Conservation (phyloP, 352 stramenopile genomes). For the Phytophthora tentaculata region DNA sequence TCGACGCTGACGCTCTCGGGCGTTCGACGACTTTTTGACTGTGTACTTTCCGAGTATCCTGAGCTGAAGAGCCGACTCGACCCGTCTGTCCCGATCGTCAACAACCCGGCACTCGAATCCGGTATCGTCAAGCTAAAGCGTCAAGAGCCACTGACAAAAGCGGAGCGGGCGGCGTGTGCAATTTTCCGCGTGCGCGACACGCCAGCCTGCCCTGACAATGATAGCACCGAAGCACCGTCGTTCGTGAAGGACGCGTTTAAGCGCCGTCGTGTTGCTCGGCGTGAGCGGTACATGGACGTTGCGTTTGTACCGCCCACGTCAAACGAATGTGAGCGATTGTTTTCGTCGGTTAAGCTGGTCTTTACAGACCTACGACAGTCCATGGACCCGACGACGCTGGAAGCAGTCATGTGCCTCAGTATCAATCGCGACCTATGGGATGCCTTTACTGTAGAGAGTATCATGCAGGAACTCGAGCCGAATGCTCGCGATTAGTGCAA, state of each 20-base stretch:
- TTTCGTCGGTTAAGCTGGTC: not conserved
- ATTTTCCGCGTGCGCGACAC: not conserved
- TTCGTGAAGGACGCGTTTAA: not conserved
- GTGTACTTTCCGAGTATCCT: not conserved
- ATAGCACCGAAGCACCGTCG: not conserved
- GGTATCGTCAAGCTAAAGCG: not conserved
- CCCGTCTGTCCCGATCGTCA: not conserved
- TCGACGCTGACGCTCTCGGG: not conserved
- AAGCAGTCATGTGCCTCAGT: not conserved
- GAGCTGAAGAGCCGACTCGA: not conserved
- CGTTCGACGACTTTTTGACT: not conserved
- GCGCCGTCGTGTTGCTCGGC: not conserved
- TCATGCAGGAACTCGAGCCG: not conserved
- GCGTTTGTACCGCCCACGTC: not conserved
- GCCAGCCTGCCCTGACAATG: not conserved
- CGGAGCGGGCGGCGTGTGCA: not conserved
- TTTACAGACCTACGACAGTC: not conserved
- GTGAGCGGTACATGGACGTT: not conserved
- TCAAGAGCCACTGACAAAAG: not conserved
- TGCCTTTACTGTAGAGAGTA: not conserved
- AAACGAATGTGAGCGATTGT: not conserved
- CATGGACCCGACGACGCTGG: not conserved
- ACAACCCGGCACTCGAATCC: not conserved
- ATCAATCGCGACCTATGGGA: not conserved
- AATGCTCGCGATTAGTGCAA: not conserved